phyloP scores from a whole-genome alignment of 176 grass and related monocot species.

The Saccharum spontaneum region DNA sequence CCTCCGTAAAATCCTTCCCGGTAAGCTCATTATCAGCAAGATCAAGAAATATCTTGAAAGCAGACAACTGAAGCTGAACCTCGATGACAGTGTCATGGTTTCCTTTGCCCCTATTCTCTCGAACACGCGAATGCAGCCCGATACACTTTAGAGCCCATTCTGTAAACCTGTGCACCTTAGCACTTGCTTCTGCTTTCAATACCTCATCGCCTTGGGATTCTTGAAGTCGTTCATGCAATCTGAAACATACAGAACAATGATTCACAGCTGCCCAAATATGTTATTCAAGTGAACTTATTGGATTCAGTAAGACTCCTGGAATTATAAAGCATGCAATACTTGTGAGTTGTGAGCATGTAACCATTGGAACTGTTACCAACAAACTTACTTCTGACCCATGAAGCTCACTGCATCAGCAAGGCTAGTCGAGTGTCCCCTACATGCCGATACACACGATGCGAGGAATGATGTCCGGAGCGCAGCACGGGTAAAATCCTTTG shows the following conservation, averaged over 20 bases:
- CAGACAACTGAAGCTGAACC: constrained; percentile 78
- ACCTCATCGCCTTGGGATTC: constrained; percentile 91
- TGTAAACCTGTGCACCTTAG: constrained; percentile 94
- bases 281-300: background rate
- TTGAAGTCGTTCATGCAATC: constrained; percentile 85
- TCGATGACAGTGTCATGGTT: constrained; percentile 75
- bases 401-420: constrained; percentile 75
- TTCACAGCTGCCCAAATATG: background rate
- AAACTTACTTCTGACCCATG: constrained; percentile 93
- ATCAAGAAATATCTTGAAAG: constrained; percentile 92
- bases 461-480: constrained; percentile 87
- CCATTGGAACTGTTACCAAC: background rate
- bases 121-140: constrained; percentile 59
- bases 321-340: constrained; percentile 7
- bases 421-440: constrained; percentile 67
- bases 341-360: constrained; percentile 30
- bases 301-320: background rate
- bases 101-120: constrained; percentile 52
- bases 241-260: constrained; percentile 32
- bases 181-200: constrained; percentile 84
- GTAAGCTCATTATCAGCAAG: constrained; percentile 87
- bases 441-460: constrained; percentile 90
- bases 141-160: constrained; percentile 98
- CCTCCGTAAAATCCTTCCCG: constrained; percentile 95
- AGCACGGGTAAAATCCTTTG: constrained; percentile 84